Conservation (phyloP, 192 early-diverging fungal species). For the Dissophora globulifera region DNA sequence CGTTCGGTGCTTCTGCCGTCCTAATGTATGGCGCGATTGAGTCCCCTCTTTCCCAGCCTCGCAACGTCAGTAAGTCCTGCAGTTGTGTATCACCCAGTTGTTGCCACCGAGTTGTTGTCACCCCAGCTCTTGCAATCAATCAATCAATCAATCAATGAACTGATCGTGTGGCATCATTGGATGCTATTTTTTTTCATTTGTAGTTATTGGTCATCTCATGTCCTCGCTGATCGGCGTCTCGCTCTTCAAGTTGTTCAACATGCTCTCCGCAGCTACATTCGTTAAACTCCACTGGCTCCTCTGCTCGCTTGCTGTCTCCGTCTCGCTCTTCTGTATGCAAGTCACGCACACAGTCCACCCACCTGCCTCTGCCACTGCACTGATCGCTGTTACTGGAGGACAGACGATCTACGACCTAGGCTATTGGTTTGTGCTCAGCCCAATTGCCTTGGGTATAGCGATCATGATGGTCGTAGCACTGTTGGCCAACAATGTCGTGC, state of each 20-base stretch:
- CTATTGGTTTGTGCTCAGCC: constrained; percentile 59
- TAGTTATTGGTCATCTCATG: constrained; percentile 57
- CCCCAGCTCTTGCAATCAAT: too few relatives aligned
- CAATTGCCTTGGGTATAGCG: constrained; percentile 53
- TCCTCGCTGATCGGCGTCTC: constrained; percentile 57
- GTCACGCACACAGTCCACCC: constrained; percentile 64
- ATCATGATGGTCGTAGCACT: constrained; percentile 59
- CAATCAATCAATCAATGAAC: too few relatives aligned
- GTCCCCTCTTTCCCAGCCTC: constrained; percentile 69
- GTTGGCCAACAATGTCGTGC: constrained; percentile 62
- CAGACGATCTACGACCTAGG: constrained; percentile 54
- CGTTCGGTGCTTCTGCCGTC: constrained; percentile 69
- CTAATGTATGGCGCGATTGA: constrained; percentile 71
- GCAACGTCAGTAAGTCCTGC: constrained; percentile 56
- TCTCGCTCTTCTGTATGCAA: constrained; percentile 63
- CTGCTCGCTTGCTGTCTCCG: constrained; percentile 59
- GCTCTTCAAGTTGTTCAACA: constrained; percentile 53
- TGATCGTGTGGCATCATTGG: background rate
- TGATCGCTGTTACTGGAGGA: constrained; percentile 59
- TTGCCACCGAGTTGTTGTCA: too few relatives aligned
- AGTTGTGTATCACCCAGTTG: background rate
- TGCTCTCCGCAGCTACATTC: constrained; percentile 44
- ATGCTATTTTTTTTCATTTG: background rate
- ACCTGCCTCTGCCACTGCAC: constrained; percentile 62
- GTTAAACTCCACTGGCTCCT: constrained; percentile 59